phyloP scores from a whole-genome alignment of 495 filamentous ascomycete species.

The Pseudoneurospora amorphoporcata region DNA sequence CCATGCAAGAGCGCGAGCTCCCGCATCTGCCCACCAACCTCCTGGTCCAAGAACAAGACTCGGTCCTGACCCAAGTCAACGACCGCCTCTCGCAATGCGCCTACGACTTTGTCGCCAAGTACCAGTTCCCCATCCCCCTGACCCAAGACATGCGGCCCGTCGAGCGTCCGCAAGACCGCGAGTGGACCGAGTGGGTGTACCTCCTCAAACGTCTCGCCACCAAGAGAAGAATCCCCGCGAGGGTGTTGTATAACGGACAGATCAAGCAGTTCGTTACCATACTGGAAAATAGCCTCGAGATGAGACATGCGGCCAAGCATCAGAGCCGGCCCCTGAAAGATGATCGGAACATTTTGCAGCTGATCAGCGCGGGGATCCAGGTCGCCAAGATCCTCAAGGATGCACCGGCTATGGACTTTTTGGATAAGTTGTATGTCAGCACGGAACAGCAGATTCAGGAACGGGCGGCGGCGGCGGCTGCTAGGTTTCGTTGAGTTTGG shows the following conservation, averaged over 20 bases:
- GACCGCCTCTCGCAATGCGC: conserved; percentile 75
- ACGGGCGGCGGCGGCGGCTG: conserved; percentile 37
- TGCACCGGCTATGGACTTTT: conserved; percentile 65
- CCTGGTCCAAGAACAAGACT: conserved; percentile 72
- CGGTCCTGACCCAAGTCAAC: conserved; percentile 67
- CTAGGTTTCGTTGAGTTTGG: conserved; percentile 30
- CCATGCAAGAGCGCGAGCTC: conserved; percentile 66
- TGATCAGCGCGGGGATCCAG: conserved; percentile 76
- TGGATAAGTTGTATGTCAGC: conserved; percentile 57
- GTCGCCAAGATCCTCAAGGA: conserved; percentile 81
- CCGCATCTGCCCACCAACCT: conserved; percentile 76
- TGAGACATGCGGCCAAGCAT: conserved; percentile 71
- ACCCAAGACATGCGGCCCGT: conserved; percentile 71
- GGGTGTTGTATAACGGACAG: conserved; percentile 76
- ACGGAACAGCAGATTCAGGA: conserved; percentile 70
- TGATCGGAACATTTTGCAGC: conserved; percentile 78
- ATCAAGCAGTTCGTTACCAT: conserved; percentile 82
- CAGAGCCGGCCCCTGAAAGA: conserved; percentile 78
- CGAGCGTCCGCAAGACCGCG: conserved; percentile 65
- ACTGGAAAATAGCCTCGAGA: conserved; percentile 73
- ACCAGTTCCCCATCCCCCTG: conserved; percentile 78
- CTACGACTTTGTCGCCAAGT: conserved; percentile 82
- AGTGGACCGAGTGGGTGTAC: conserved; percentile 87
- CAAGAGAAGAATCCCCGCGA: conserved; percentile 71
- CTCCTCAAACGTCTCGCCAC: conserved; percentile 77